Evolutionary conservation across 768 basidiomycete species (phyloP).

Genomic region (Tylopilus cervinicoccineus): DNA sequence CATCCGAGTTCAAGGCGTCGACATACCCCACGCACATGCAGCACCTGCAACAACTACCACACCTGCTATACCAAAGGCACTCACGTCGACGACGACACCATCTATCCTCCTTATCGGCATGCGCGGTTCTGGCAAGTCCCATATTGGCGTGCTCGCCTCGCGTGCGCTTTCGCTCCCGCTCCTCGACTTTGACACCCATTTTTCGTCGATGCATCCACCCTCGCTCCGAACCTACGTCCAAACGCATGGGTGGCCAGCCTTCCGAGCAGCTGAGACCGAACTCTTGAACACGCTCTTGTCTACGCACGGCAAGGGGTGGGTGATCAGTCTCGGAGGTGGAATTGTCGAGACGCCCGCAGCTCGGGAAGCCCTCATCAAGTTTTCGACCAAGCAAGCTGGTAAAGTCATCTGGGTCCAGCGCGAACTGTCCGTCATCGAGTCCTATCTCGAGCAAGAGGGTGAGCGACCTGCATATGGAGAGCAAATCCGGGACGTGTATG

Average conservation of each 20-base stretch:
- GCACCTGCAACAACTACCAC: conserved; percentile 41
- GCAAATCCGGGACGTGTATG: conserved; percentile 77
- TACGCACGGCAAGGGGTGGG: conserved; percentile 51
- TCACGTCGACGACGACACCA: conserved; percentile 35
- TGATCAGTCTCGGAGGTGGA: conserved; percentile 92
- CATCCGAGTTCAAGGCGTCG: conserved; percentile 80
- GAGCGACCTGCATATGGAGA: conserved; percentile 88
- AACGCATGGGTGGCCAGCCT: conserved; percentile 83
- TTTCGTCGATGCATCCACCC: conserved; percentile 58
- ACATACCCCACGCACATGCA: conserved; percentile 44
- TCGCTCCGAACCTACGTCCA: conserved; percentile 74
- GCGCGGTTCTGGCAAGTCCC: conserved; percentile 96
- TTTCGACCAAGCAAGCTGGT: conserved; percentile 49
- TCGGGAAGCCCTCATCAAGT: conserved; percentile 65
- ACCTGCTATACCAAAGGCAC: conserved; percentile 18
- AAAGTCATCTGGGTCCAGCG: conserved; percentile 84
- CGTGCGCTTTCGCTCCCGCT: conserved; percentile 65
- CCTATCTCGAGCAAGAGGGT: conserved; percentile 73
- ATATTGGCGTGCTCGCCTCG: conserved; percentile 78
- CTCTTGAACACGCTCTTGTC: conserved; percentile 66
- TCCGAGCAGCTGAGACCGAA: conserved; percentile 75
- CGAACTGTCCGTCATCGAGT: conserved; percentile 74
- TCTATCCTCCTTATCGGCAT: conserved; percentile 87
- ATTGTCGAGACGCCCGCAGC: conserved; percentile 84
- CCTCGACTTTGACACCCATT: conserved; percentile 82